phyloP scores from a whole-genome alignment of 2,329 filamentous ascomycete genomes.

The Elsinoe arachidis region DNA sequence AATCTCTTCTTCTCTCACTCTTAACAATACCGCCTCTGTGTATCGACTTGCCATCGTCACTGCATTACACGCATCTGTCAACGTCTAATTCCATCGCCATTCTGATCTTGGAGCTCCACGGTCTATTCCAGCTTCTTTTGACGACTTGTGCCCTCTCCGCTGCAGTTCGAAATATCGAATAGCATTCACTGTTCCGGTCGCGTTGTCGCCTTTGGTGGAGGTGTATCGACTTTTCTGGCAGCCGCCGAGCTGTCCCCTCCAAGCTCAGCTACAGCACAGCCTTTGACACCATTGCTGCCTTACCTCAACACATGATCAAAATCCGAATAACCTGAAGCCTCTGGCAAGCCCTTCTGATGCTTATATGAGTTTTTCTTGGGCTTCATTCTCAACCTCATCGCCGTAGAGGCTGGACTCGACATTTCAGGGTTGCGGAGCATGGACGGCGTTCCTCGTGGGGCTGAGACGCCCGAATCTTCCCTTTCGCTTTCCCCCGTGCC shows the following conservation, averaged over 20 bases:
- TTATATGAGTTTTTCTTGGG: not conserved
- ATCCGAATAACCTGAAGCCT: not conserved
- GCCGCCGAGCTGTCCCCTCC: conserved; percentile 3
- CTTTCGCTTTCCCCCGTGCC: conserved; percentile 15
- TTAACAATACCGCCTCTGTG: not conserved
- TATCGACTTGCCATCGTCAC: conserved; percentile 3
- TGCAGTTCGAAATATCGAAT: not conserved
- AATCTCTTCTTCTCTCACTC: not conserved
- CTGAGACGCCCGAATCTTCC: conserved; percentile 6
- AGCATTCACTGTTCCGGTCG: not conserved
- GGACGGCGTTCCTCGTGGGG: conserved; percentile 7
- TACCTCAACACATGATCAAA: not conserved
- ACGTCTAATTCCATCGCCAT: not conserved
- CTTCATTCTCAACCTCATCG: not conserved
- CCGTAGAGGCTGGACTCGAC: not conserved
- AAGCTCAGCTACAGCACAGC: not conserved
- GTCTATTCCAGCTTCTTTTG: not conserved
- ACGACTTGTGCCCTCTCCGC: not conserved
- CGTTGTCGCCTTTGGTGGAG: conserved; percentile 3
- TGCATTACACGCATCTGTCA: not conserved
- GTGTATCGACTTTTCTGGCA: conserved; percentile 3
- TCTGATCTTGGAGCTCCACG: not conserved
- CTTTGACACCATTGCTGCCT: not conserved
- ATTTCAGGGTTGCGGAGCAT: not conserved
- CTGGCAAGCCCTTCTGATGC: not conserved